These are phyloP conservation scores for Eimeria falciformis DNA, from an alignment of 169 alveolate genomes.

Conservation along the genomic window DNA sequence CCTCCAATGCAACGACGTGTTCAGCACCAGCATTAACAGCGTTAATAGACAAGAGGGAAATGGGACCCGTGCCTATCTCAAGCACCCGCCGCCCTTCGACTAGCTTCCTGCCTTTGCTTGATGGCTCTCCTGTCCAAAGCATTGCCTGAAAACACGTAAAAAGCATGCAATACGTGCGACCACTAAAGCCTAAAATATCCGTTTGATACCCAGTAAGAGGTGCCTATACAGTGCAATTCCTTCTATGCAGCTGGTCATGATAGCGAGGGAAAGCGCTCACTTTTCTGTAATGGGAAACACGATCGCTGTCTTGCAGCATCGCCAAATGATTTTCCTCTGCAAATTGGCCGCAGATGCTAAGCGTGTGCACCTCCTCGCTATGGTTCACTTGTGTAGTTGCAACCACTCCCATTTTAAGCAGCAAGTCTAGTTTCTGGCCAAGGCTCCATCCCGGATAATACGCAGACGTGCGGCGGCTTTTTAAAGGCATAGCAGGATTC, in stretches of 20 bases:
- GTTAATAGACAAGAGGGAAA: slow-evolving; percentile 88
- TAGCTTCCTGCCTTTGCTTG: slow-evolving; percentile 25
- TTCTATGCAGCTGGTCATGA: not conserved
- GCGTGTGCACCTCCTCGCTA: slow-evolving; percentile 70
- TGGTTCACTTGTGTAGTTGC: slow-evolving; percentile 58
- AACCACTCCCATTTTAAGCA: slow-evolving; percentile 60
- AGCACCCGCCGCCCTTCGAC: slow-evolving; percentile 84
- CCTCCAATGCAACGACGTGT: slow-evolving; percentile 90
- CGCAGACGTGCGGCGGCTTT: slow-evolving; percentile 65
- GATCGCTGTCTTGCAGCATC: slow-evolving; percentile 66
- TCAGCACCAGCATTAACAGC: slow-evolving; percentile 91
- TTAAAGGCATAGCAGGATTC: slow-evolving; percentile 23
- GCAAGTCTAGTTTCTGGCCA: slow-evolving; percentile 40
- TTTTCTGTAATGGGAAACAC: slow-evolving; percentile 66
- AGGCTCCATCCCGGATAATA: slow-evolving; percentile 52
- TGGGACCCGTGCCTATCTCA: slow-evolving; percentile 92
- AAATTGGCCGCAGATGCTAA: slow-evolving; percentile 70
- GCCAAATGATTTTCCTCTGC: slow-evolving; percentile 70
- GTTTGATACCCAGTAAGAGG: no score
- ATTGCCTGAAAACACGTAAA: slow-evolving; percentile 39
- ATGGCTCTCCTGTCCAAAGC: slow-evolving; percentile 48
- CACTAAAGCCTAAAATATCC: no score
- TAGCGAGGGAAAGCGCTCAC: not conserved
- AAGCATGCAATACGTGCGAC: not conserved
- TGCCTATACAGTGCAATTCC: no score